Evolutionary conservation across 1,284 basidiomycete genomes (phyloP).

Genomic region (Tilletia indica): DNA sequence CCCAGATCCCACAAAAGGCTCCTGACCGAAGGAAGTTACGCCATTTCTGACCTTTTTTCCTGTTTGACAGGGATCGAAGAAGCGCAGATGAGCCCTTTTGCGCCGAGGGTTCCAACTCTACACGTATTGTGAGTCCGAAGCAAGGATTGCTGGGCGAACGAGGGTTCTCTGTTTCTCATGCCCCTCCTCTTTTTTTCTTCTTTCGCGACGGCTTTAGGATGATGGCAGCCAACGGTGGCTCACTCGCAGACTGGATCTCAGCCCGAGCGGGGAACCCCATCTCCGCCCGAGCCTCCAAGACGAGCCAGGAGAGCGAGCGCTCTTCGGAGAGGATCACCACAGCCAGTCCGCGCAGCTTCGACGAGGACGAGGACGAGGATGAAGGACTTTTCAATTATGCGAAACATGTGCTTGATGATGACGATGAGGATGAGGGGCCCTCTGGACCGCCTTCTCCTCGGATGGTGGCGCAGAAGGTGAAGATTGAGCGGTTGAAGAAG

Average conservation of each 20-base stretch:
- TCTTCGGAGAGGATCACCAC: too few relatives aligned
- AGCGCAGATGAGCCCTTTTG: slow-evolving; percentile 36
- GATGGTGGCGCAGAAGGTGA: neutral
- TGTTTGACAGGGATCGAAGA: slow-evolving; percentile 65
- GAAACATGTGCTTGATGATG: neutral
- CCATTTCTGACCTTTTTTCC: neutral
- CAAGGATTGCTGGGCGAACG: too few relatives aligned
- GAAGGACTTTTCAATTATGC: neutral
- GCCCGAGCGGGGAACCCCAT: slow-evolving; percentile 14
- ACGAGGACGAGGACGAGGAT: neutral
- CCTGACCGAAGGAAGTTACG: too few relatives aligned
- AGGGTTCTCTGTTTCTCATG: too few relatives aligned
- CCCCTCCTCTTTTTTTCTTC: neutral
- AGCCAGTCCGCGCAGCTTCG: too few relatives aligned
- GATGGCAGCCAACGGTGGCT: slow-evolving; percentile 54
- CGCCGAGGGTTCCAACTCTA: slow-evolving; percentile 48
- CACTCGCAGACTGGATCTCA: slow-evolving; percentile 44
- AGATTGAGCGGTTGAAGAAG: neutral
- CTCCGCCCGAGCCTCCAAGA: slow-evolving; percentile 17
- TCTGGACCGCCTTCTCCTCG: neutral
- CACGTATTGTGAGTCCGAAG: slow-evolving; percentile 34
- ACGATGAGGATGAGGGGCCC: neutral
- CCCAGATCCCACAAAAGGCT: neutral
- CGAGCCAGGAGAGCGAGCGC: too few relatives aligned
- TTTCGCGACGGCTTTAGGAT: slow-evolving; percentile 23